These are phyloP conservation scores for Cutaneotrichosporon dermatis DNA, from an alignment of 1,284 basidiomycete species.

Conservation along the genomic window DNA sequence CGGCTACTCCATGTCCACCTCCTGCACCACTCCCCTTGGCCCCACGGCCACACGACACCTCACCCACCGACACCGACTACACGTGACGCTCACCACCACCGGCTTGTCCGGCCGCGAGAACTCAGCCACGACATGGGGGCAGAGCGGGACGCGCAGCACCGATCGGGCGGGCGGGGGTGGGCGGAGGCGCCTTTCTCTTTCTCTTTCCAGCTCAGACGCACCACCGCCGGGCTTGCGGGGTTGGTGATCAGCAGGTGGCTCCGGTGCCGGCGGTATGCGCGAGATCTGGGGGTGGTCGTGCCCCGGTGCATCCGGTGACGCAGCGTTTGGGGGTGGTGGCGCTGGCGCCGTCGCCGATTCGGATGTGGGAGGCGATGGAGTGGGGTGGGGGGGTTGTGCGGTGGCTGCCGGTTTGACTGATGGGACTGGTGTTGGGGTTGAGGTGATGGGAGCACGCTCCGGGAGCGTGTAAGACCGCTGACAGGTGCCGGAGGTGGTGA, in stretches of 20 bases:
- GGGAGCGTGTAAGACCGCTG: not conserved
- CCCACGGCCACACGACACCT: not conserved
- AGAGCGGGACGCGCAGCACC: not conserved
- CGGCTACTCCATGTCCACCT: not conserved
- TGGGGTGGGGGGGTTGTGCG: too few relatives aligned
- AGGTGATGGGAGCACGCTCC: too few relatives aligned
- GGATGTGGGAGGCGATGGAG: too few relatives aligned
- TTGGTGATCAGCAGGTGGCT: too few relatives aligned
- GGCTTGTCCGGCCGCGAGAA: not conserved
- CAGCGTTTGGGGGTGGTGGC: not conserved
- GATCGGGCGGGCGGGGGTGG: not conserved
- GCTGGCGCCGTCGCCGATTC: too few relatives aligned
- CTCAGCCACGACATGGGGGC: not conserved
- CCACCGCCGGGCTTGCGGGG: not conserved
- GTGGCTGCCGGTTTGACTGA: too few relatives aligned
- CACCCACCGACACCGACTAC: not conserved
- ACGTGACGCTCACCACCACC: not conserved
- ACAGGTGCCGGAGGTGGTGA: not conserved
- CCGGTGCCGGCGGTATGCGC: too few relatives aligned
- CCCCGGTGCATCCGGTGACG: not conserved
- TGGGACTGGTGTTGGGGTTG: not conserved
- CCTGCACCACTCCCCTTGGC: not conserved
- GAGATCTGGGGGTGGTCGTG: too few relatives aligned
- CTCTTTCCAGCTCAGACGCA: not conserved
- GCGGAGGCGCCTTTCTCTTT: not conserved